These are phyloP conservation scores for Sesbania bispinosa DNA, from an alignment of 306 rosid genomes.

Conservation along the genomic window DNA sequence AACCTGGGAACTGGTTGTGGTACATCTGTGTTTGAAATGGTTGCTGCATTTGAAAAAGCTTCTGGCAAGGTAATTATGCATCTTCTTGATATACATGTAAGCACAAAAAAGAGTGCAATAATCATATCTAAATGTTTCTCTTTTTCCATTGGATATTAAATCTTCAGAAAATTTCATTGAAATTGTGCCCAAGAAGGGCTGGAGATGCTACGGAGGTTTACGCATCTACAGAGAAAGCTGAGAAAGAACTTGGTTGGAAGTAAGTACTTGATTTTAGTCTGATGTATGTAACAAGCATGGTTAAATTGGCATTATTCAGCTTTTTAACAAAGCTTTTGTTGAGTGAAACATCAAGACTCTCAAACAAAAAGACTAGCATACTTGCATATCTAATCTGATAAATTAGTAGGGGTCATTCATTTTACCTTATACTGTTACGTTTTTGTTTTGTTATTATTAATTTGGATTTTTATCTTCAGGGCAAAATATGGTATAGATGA, in stretches of 20 bases:
- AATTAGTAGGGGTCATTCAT: background rate
- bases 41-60: slow-evolving; percentile 83
- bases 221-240: slow-evolving; percentile 85
- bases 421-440: background rate
- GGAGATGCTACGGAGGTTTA: slow-evolving; percentile 95
- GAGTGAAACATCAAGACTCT: background rate
- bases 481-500: slow-evolving; percentile 60
- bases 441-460: background rate
- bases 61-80: slow-evolving; percentile 63
- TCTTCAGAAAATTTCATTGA: slow-evolving; percentile 70
- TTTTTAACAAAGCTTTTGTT: slow-evolving; percentile 5
- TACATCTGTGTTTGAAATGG: slow-evolving; percentile 93
- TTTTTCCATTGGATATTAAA: background rate
- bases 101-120: background rate
- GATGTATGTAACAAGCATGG: background rate
- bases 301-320: background rate
- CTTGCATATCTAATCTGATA: slow-evolving; percentile 6
- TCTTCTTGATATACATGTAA: background rate
- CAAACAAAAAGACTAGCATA: background rate
- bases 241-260: slow-evolving; percentile 88
- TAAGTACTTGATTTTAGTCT: slow-evolving; percentile 38
- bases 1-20: slow-evolving; percentile 92
- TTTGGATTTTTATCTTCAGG: slow-evolving; percentile 24
- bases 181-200: slow-evolving; percentile 72
- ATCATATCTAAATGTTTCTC: background rate